Evolutionary conservation across 2,329 filamentous ascomycete genomes (phyloP).

Genomic region (Aspergillus chevalieri): DNA sequence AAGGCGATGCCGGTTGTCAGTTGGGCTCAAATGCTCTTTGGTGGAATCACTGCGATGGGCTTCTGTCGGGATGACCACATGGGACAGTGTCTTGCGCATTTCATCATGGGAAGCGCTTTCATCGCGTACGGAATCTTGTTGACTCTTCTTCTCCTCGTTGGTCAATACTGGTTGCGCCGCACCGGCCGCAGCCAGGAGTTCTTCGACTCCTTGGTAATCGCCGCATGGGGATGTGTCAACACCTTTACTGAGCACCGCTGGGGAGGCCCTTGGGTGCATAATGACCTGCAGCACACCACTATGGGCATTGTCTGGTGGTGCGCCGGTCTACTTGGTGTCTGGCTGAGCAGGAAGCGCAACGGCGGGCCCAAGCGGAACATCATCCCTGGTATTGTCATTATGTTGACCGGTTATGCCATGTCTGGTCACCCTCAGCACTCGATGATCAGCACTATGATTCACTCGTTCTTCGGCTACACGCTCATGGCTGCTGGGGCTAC

Average conservation of each 20-base stretch:
- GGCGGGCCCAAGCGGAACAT: conserved; percentile 88
- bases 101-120: conserved; percentile 97
- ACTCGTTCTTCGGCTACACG: conserved; percentile 86
- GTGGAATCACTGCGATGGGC: conserved; percentile 83
- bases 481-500: conserved; percentile 83
- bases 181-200: conserved; percentile 91
- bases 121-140: conserved; percentile 88
- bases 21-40: conserved; percentile 95
- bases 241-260: conserved; percentile 97
- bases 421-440: conserved; percentile 80
- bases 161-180: conserved; percentile 76
- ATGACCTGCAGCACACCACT: conserved; percentile 95
- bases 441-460: conserved; percentile 78
- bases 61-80: conserved; percentile 90
- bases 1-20: conserved; percentile 79
- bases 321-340: conserved; percentile 83
- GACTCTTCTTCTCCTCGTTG: conserved; percentile 78
- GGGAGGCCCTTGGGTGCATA: conserved; percentile 81
- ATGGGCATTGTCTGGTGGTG: conserved; percentile 99
- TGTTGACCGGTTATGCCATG: conserved; percentile 95
- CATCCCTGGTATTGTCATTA: conserved; percentile 81
- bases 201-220: conserved; percentile 86
- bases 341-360: conserved; percentile 78
- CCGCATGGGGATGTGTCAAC: conserved; percentile 93
- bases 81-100: conserved; percentile 90